These are phyloP conservation scores for Colletotrichum gigasporum DNA, from an alignment of 2,329 filamentous ascomycete genomes.

Conservation along the genomic window DNA sequence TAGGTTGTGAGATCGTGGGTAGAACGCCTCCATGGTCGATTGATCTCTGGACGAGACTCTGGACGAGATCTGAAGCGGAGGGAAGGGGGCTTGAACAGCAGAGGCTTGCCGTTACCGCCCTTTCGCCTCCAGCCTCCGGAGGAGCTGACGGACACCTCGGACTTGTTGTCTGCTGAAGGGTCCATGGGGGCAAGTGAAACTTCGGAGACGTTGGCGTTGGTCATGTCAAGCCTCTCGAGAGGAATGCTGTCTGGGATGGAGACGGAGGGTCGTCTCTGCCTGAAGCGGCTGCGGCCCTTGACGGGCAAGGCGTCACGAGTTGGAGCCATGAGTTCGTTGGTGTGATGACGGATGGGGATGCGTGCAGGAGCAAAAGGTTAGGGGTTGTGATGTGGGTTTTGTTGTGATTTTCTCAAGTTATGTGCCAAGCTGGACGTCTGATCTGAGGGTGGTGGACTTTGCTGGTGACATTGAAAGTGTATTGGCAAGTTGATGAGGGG, in stretches of 20 bases:
- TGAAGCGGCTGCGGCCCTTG: conserved; percentile 27
- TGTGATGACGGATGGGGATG: background rate
- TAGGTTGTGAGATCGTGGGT: background rate
- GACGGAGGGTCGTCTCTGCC: conserved; percentile 26
- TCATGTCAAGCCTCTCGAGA: conserved; percentile 20
- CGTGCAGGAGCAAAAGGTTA: background rate
- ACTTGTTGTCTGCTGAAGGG: conserved; percentile 18
- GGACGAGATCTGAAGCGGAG: conserved; percentile 24
- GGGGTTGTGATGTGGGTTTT: background rate
- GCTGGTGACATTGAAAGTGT: conserved; percentile 30
- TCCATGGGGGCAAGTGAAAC: conserved; percentile 21
- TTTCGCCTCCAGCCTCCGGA: conserved; percentile 17
- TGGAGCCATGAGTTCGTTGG: conserved; percentile 23
- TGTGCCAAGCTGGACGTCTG: conserved; percentile 32
- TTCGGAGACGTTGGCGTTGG: conserved; percentile 32
- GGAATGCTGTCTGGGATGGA: conserved; percentile 27
- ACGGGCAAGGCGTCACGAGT: conserved; percentile 23
- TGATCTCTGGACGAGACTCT: conserved; percentile 22
- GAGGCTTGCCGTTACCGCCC: conserved; percentile 10
- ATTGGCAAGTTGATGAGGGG: conserved; percentile 26
- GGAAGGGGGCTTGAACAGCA: conserved; percentile 31
- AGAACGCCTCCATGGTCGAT: conserved; percentile 26
- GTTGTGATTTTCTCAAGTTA: conserved; percentile 27
- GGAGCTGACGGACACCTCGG: conserved; percentile 23
- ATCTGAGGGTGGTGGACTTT: conserved; percentile 30